A percentile compares a stretch with the other conserved stretches of the same genome.
Conservation (phyloP, 1,139 yeast genomes). For the Kodamaea sp. region DNA sequence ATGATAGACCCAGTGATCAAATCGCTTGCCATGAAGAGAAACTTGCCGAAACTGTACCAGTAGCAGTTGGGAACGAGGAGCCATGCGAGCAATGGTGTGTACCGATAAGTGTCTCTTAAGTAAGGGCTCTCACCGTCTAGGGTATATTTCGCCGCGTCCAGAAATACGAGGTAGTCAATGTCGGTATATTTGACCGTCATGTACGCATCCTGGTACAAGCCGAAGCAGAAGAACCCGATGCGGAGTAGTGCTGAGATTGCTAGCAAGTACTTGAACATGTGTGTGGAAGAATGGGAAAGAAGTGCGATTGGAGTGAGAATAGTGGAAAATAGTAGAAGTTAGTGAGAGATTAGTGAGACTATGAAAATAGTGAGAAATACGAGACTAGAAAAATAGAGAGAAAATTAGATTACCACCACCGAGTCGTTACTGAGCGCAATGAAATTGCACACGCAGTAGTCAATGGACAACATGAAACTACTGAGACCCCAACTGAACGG, state of each 20-base stretch:
- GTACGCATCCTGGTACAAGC: conserved; percentile 78
- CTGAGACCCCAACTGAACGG: no score
- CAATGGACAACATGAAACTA: no score
- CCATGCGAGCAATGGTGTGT: conserved; percentile 90
- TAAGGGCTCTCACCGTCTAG: conserved; percentile 67
- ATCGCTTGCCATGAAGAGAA: conserved; percentile 73
- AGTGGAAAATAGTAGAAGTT: no score
- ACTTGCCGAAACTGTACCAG: conserved; percentile 74
- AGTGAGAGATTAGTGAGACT: no score
- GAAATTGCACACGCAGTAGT: no score
- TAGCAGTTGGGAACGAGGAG: conserved; percentile 61
- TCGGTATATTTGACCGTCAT: conserved; percentile 87
- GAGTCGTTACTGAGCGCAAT: no score
- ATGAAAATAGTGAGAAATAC: no score
- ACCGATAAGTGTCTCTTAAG: conserved; percentile 80
- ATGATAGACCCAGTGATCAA: conserved; percentile 74
- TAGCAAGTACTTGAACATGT: conserved; percentile 6
- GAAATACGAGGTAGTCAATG: conserved; percentile 87
- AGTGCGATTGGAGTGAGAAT: background rate
- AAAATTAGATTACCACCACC: no score
- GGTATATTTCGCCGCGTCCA: conserved; percentile 85
- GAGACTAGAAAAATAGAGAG: no score
- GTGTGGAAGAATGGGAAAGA: no score
- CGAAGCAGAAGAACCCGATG: conserved; percentile 69
- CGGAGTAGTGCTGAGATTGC: conserved; percentile 43